Evolutionary conservation across 2,329 filamentous ascomycete species (phyloP).

Genomic region (Alternaria gansuensis): DNA sequence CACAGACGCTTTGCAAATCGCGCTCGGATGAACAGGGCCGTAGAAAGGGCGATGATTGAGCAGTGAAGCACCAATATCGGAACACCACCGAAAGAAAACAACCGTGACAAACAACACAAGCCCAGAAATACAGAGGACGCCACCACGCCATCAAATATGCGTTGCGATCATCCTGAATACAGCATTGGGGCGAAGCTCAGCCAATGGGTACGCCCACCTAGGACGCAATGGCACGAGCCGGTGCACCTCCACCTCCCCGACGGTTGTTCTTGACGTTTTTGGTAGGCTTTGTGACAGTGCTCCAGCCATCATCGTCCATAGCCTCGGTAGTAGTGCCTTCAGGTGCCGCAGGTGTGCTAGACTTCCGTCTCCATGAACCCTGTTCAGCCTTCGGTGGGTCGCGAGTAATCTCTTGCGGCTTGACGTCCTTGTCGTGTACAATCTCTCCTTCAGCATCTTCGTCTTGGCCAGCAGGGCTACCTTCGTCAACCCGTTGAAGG

Average conservation of each 20-base stretch:
- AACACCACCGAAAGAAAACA: slow-evolving; percentile 35
- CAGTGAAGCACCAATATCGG: slow-evolving; percentile 33
- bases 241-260: slow-evolving; percentile 52
- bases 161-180: slow-evolving; percentile 40
- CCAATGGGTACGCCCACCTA: slow-evolving; percentile 37
- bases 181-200: slow-evolving; percentile 23
- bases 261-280: slow-evolving; percentile 53
- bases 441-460: slow-evolving; percentile 61
- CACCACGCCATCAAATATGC: slow-evolving; percentile 39
- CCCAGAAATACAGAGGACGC: slow-evolving; percentile 32
- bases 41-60: slow-evolving; percentile 18
- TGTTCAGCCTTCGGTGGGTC: slow-evolving; percentile 54
- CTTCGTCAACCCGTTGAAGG: slow-evolving; percentile 57
- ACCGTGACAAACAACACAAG: slow-evolving; percentile 36
- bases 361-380: slow-evolving; percentile 54
- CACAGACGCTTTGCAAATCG: slow-evolving; percentile 30
- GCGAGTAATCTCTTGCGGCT: slow-evolving; percentile 64
- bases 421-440: slow-evolving; percentile 62
- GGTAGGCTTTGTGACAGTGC: slow-evolving; percentile 59
- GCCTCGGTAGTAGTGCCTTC: slow-evolving; percentile 56
- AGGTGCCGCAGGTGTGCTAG: slow-evolving; percentile 42
- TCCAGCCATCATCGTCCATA: slow-evolving; percentile 64
- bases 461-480: slow-evolving; percentile 53
- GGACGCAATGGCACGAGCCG: slow-evolving; percentile 59
- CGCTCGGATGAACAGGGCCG: slow-evolving; percentile 23